Base-by-base conservation (phyloP, 306 rosid species). In the Gastrolobium bilobum region DNA sequence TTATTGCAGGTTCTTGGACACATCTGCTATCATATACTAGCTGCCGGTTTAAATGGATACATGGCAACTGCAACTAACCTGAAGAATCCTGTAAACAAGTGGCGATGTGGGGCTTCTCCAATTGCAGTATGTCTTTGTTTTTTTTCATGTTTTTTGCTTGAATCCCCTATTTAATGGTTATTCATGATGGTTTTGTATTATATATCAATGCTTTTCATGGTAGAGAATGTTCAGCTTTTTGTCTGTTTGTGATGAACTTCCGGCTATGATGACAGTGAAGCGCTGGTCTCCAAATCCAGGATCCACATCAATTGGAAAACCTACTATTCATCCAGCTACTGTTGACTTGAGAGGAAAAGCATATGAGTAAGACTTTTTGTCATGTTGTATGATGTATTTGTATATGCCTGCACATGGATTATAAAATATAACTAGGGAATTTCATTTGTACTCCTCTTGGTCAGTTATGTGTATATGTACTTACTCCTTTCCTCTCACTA, bases 271-370 rank as follows among this genome's bases (percentile, higher is more conserved):
- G 99, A 84, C 98, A 6, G 96, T 95, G 82, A 93, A 84, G 87
- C 93, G 97, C 39, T 93, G 97, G 97, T 85, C 98, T 83, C 98
- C 92, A 73, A 91, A 88, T 82, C 98, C 97, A 1, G 96, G 92
- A 37, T 77, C 97, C 39, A 13, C 82, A 43, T 88, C 97, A 4
- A 86, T 93, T 68, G 99, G 99, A 78, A 93, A 92, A 84, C 99
- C 99, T 74, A 97, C 97, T 33, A 95, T 95, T 79, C 97, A 91
- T 82, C 98, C 99, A 46, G 91, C 97, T 59, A 85, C 88, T n/a
- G 99, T 95, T 73, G 99, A 95, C 66, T 86, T 95, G 90, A 95
- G 88, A 90, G 98, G 99, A 90, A 96, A 93, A 91, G 89, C 92
- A 71, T 96, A 96, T 2, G 98, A 89, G 99, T 96, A 88, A 85